Evolutionary conservation across 768 basidiomycete genomes (phyloP), one percentile per base, ranked within the genome.

Genomic region (Tephrocybe rancida): DNA sequence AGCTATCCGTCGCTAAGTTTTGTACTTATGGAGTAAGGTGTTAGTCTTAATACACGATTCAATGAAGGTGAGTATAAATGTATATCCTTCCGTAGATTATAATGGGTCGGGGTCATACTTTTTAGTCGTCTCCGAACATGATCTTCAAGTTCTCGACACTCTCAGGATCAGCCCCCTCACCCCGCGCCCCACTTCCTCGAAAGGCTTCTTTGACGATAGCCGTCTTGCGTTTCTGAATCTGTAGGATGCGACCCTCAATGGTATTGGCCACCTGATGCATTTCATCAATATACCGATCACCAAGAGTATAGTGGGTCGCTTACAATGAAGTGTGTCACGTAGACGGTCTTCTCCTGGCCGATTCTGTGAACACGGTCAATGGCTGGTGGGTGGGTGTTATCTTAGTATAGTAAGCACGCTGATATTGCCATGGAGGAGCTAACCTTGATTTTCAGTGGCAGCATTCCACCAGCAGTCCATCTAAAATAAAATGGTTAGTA

Each of bases 401-500:
- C 25, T 27, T 30, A 21, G 4, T 16, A 39, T 29, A 18, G 11
- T 9, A 14, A 11, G 19, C 25, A 30, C n/a, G n/a, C n/a, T n/a
- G n/a, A 45, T 3, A 22, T 30, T 42, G 21, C 14, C 35, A 27
- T 11, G 25, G 26, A 48, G 32, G 19, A n/a, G 29, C 42, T 48
- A 59, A 84, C 87, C 88, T 81, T 93, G 91, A 47, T 85, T 85
- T 65, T 93, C 92, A 3, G 80, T 84, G 0, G 90, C 90, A 4
- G 88, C 82, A 65, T 92, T 93, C 91, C 91, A 93, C 91, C 91
- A 92, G 60, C 90, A 93, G 62, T 92, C 91, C 90, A 93, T 93
- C 90, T 92, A 52, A 9, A 38, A 35, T 29, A 51, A 1, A 22
- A 32, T 10, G 10, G 19, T 44, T 34, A 35, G 44, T 46, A 61